These are phyloP conservation scores for Xylaria intraflava DNA, from an alignment of 495 filamentous ascomycete genomes.

Conservation along the genomic window DNA sequence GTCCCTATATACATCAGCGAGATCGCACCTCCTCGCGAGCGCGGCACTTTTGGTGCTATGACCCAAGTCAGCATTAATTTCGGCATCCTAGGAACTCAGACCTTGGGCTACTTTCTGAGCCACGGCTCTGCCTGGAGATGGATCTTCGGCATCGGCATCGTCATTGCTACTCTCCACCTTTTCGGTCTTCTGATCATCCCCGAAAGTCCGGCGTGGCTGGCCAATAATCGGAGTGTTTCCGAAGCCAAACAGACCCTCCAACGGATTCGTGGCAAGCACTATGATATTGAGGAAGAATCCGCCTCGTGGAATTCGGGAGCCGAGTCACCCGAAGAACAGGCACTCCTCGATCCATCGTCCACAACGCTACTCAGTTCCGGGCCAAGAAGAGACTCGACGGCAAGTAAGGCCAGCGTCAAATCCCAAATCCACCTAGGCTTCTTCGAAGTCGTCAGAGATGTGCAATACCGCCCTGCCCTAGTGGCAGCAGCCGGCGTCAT, in stretches of 20 bases:
- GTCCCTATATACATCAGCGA: conserved; percentile 95
- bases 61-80: conserved; percentile 92
- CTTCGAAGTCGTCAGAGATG: conserved; percentile 54
- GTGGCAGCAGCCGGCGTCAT: conserved; percentile 84
- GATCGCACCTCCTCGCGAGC: conserved; percentile 67
- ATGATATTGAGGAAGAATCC: conserved; percentile 69
- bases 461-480: conserved; percentile 66
- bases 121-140: conserved; percentile 70
- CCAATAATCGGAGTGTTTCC: conserved; percentile 54
- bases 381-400: conserved; percentile 32
- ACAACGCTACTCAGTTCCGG: conserved; percentile 13
- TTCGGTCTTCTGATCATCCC: conserved; percentile 63
- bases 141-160: conserved; percentile 68
- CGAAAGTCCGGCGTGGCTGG: conserved; percentile 83
- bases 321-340: conserved; percentile 40
- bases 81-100: conserved; percentile 81
- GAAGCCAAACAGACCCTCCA: conserved; percentile 61
- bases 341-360: conserved; percentile 33
- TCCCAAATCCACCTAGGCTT: conserved; percentile 55
- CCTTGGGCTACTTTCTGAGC: conserved; percentile 81
- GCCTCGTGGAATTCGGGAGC: conserved; percentile 50
- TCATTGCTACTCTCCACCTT: conserved; percentile 58
- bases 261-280: conserved; percentile 62
- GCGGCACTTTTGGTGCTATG: conserved; percentile 82
- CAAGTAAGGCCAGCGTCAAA: conserved; percentile 34